phyloP scores from a whole-genome alignment of 1,139 yeast species.

The Zygoascus meyerae region DNA sequence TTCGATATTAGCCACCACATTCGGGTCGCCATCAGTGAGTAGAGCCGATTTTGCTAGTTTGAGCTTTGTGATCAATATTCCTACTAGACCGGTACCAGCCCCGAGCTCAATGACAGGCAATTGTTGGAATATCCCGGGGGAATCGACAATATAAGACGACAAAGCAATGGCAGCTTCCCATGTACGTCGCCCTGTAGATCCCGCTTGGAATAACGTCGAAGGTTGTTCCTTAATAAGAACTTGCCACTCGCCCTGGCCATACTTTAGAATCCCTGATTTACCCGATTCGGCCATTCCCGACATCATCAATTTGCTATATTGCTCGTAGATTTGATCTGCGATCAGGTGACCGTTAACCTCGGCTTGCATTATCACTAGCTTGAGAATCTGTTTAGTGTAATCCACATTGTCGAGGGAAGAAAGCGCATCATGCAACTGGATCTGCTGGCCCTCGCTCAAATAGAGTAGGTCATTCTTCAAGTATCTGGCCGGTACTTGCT shows the following conservation, averaged over 20 bases:
- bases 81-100: constrained; percentile 85
- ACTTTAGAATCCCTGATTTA: neutral
- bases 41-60: constrained; percentile 34
- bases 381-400: constrained; percentile 15
- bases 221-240: constrained; percentile 21
- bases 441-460: neutral
- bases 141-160: constrained; percentile 40
- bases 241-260: constrained; percentile 8
- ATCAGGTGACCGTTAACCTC: constrained; percentile 14
- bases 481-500: constrained; percentile 6
- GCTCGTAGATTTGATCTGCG: constrained; percentile 21
- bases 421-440: neutral
- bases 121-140: neutral
- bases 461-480: neutral
- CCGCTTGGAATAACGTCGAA: constrained; percentile 43
- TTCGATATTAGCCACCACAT: constrained; percentile 49
- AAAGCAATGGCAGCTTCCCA: constrained; percentile 92
- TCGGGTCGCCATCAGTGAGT: constrained; percentile 74
- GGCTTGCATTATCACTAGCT: constrained; percentile 15
- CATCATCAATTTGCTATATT: constrained; percentile 19
- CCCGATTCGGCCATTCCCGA: neutral
- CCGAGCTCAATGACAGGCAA: constrained; percentile 61
- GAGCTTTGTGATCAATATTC: constrained; percentile 45
- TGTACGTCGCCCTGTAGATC: constrained; percentile 84
- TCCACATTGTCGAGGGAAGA: neutral